Base-by-base conservation (phyloP, 441 rosid genomes). In the Adansonia madagascariensis region DNA sequence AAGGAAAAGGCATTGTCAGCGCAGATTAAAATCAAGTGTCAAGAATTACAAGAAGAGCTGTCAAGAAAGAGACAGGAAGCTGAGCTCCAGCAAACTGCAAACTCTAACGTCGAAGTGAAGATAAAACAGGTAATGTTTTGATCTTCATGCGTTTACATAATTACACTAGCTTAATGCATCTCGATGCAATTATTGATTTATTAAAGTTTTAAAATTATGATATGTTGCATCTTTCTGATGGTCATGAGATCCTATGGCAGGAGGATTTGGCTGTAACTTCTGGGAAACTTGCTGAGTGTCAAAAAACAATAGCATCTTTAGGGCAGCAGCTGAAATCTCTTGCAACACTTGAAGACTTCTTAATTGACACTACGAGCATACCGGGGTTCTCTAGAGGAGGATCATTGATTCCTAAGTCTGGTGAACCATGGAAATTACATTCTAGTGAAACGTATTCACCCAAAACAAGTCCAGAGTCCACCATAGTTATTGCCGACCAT, bases 301-400 rank as follows among this genome's bases (percentile, higher is more conserved):
- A 93, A 87, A 89, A 91, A 80, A 95, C 98, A 63, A 95, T 95
- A 79, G 90, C 91, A 63, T 93, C 98, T 44, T 83, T 95, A 5
- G 94, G 95, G 60, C 86, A 89, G 84, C 98, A 93, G 78, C 84
- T 95, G 72, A 90, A 91, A 57, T 93, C 98, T 80, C 91, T 95
- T 71, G 98, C 98, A 77, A 91, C 98, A 35, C 86, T 93, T 9
- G 98, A 95, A 82, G 98, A 94, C 84, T 94, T 94, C 89, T 88
- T 94, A 79, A 85, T 88, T 1, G 94, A 93, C 84, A 89, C 98
- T 60, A 77, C 83, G 7, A 84, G 87, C 82, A 79, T 90, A 76
- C 89, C 90, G 0, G 90, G 83, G 62, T 82, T 85, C 22, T 62
- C 85, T 77, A 59, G 74, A 1, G 82, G 72, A 68, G 84, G 72